phyloP scores from a whole-genome alignment of 2,329 filamentous ascomycete genomes.

The Claviceps sp. region DNA sequence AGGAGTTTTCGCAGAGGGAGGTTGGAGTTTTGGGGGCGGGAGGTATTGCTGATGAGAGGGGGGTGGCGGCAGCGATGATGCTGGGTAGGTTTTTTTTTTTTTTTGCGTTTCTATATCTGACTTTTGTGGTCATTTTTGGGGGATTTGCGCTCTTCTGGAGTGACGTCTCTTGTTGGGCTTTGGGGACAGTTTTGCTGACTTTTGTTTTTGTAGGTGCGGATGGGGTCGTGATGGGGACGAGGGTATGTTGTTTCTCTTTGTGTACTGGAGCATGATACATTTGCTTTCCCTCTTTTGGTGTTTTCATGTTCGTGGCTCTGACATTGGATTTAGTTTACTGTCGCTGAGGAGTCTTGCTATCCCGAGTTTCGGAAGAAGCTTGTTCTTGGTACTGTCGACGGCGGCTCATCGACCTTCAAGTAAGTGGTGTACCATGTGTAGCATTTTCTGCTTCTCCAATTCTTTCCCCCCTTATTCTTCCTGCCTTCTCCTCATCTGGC shows the following conservation, averaged over 20 bases:
- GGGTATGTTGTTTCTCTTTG: conserved; percentile 13
- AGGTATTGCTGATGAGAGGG: conserved; percentile 43
- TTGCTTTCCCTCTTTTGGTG: not conserved
- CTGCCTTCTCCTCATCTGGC: not conserved
- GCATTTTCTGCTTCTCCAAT: not conserved
- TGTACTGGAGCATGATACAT: not conserved
- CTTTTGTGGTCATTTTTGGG: too few relatives aligned
- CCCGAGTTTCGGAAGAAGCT: conserved; percentile 26
- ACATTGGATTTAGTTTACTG: conserved; percentile 23
- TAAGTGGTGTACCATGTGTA: conserved; percentile 10
- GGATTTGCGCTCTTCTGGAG: too few relatives aligned
- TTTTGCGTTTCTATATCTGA: not conserved
- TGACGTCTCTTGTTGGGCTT: not conserved
- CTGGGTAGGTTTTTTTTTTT: conserved; percentile 28
- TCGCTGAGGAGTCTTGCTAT: conserved; percentile 28
- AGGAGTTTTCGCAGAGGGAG: conserved; percentile 20
- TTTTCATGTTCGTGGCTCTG: not conserved
- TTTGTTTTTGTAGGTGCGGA: conserved; percentile 22
- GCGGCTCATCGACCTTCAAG: conserved; percentile 32
- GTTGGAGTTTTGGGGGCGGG: conserved; percentile 42
- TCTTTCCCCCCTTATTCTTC: not conserved
- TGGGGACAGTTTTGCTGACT: not conserved
- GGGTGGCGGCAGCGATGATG: conserved; percentile 39
- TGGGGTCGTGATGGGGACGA: conserved; percentile 30
- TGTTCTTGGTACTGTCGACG: conserved; percentile 28